Conservation (phyloP, 1,284 basidiomycete genomes). For the Macrocystidia cucumis region DNA sequence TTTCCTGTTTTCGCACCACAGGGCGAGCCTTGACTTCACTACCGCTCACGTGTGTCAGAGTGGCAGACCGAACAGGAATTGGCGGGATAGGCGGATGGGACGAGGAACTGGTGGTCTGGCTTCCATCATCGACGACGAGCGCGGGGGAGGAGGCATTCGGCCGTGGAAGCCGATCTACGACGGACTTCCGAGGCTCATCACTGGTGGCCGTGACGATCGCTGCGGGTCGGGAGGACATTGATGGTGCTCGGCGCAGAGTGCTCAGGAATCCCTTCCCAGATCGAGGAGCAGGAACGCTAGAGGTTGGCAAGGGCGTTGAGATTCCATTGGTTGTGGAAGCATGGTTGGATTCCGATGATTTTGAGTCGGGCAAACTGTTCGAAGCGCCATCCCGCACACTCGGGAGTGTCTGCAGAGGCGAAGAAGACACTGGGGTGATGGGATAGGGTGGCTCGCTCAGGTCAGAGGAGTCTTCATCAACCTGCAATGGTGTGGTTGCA, state of each 20-base stretch:
- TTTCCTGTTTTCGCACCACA: too few relatives aligned
- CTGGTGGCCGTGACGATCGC: not conserved
- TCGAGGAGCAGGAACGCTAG: constrained; percentile 2
- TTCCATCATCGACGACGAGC: not conserved
- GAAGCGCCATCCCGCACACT: constrained; percentile 11
- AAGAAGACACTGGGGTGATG: constrained; percentile 14
- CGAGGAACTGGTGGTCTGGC: not conserved
- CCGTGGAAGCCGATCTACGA: not conserved
- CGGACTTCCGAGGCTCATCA: constrained; percentile 1
- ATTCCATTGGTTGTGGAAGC: not conserved
- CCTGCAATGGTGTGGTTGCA: constrained; percentile 38
- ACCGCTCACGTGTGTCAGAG: not conserved
- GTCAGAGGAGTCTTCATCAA: constrained; percentile 18
- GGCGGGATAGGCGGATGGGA: not conserved
- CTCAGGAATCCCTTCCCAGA: constrained; percentile 7
- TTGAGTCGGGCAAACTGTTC: constrained; percentile 5
- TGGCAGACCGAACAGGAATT: not conserved
- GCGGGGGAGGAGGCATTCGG: constrained; percentile 1
- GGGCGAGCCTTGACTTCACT: constrained; percentile 4
- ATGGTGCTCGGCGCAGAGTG: constrained; percentile 18
- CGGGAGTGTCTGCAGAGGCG: constrained; percentile 10
- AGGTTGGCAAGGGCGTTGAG: constrained; percentile 1
- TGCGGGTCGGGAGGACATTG: constrained; percentile 10
- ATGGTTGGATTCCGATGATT: not conserved
- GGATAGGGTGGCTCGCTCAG: constrained; percentile 23